phyloP scores from a whole-genome alignment of 257 asterid genomes.

The Voacanga thouarsii region DNA sequence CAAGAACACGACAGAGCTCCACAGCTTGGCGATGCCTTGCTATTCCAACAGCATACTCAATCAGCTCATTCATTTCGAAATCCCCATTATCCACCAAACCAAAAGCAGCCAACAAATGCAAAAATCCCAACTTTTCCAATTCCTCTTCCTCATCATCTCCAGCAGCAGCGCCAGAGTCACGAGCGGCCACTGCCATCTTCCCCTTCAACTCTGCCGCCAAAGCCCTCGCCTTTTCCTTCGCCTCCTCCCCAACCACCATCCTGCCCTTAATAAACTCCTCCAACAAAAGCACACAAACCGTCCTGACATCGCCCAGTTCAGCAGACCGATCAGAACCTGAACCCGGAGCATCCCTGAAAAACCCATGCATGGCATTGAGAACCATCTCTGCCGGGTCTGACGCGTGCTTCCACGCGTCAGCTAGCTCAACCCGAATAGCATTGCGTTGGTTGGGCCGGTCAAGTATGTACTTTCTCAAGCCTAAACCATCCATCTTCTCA shows the following conservation, averaged over 20 bases:
- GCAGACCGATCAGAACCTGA: neutral
- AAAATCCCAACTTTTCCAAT: constrained; percentile 47
- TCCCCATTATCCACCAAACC: constrained; percentile 33
- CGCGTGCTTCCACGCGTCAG: constrained; percentile 55
- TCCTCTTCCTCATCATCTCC: constrained; percentile 32
- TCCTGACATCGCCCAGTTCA: constrained; percentile 27
- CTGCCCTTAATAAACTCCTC: constrained; percentile 52
- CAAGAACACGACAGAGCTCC: constrained; percentile 47
- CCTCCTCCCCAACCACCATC: constrained; percentile 39
- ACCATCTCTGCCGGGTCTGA: constrained; percentile 50
- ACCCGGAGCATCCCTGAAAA: constrained; percentile 23
- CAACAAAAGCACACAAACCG: constrained; percentile 47
- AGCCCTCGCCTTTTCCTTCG: constrained; percentile 37
- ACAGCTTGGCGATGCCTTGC: constrained; percentile 46
- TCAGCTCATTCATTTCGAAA: constrained; percentile 38
- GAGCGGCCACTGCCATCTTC: constrained; percentile 5
- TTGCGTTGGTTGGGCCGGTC: constrained; percentile 50
- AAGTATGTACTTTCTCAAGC: constrained; percentile 40
- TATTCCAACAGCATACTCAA: constrained; percentile 42
- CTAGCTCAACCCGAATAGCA: constrained; percentile 45
- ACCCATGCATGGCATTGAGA: constrained; percentile 49
- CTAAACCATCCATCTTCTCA: constrained; percentile 54
- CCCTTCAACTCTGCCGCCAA: constrained; percentile 17
- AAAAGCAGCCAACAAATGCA: constrained; percentile 54
- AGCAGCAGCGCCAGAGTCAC: neutral